Conservation (phyloP, 2,329 filamentous ascomycete genomes). For the Fulvia fulva region DNA sequence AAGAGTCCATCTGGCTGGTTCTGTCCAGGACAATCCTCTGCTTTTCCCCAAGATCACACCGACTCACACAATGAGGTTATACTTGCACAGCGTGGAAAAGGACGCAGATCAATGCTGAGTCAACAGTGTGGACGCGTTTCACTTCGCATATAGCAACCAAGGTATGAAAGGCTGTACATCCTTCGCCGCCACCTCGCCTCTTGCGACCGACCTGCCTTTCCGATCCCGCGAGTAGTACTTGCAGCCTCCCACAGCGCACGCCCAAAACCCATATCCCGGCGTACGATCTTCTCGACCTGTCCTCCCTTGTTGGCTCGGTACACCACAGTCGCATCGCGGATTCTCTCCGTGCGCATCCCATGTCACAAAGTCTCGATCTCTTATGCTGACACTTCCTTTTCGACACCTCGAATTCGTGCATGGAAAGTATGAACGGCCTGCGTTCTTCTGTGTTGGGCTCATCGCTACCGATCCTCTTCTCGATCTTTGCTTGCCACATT, state of each 20-base stretch:
- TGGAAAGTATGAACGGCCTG: constrained; percentile 13
- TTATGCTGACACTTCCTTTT: constrained; percentile 10
- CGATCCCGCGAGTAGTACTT: constrained; percentile 20
- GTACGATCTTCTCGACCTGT: constrained; percentile 3
- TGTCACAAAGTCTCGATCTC: constrained; percentile 13
- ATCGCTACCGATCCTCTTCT: constrained; percentile 12
- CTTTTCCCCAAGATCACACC: background rate
- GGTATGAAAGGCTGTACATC: constrained; percentile 21
- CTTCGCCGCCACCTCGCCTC: constrained; percentile 15
- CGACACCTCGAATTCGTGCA: constrained; percentile 16
- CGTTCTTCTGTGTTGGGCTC: constrained; percentile 9
- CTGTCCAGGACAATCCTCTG: background rate
- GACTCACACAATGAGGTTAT: background rate
- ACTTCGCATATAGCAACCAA: constrained; percentile 16
- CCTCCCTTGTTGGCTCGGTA: constrained; percentile 12
- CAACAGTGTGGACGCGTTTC: background rate
- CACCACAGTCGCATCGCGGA: constrained; percentile 20
- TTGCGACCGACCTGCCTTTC: constrained; percentile 16
- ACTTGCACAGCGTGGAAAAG: background rate
- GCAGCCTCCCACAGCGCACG: constrained; percentile 18
- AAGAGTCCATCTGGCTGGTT: background rate
- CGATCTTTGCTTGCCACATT: constrained; percentile 14
- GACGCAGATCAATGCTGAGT: background rate
- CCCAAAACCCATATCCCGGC: constrained; percentile 20
- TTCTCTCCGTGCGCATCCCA: constrained; percentile 18